Conservation (phyloP, 2,329 filamentous ascomycete genomes). For the Aspergillus neoniger region DNA sequence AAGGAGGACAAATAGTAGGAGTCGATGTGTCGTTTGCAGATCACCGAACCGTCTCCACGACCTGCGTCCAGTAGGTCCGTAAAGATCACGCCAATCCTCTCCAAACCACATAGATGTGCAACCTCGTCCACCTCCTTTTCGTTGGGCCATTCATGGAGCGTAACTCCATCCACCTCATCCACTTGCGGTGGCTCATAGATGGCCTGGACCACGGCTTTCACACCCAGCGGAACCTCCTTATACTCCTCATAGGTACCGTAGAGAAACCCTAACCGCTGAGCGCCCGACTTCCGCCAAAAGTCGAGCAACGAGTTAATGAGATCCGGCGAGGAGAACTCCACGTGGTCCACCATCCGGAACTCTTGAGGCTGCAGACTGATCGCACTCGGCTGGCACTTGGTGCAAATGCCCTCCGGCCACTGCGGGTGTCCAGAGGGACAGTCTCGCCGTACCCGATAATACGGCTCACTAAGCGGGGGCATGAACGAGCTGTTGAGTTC, state of each 20-base stretch:
- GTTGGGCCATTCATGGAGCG: slow-evolving; percentile 79
- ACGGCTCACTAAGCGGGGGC: slow-evolving; percentile 89
- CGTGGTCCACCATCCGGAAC: slow-evolving; percentile 97
- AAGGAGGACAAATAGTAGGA: slow-evolving; percentile 93
- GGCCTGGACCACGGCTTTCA: slow-evolving; percentile 94
- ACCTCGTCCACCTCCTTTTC: slow-evolving; percentile 79
- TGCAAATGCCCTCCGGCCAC: slow-evolving; percentile 96
- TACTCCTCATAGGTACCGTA: slow-evolving; percentile 93
- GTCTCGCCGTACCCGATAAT: slow-evolving; percentile 81
- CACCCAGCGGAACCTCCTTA: slow-evolving; percentile 84
- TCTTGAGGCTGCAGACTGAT: slow-evolving; percentile 92
- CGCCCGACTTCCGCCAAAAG: slow-evolving; percentile 83
- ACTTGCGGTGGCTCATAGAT: slow-evolving; percentile 96
- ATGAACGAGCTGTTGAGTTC: slow-evolving; percentile 94
- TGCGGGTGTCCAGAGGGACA: slow-evolving; percentile 91
- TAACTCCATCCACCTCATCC: slow-evolving; percentile 84
- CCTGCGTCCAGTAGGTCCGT: slow-evolving; percentile 87
- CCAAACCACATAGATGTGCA: slow-evolving; percentile 78
- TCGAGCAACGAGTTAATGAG: slow-evolving; percentile 89
- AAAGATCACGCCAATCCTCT: slow-evolving; percentile 90
- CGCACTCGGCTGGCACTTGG: slow-evolving; percentile 95
- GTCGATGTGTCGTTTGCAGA: slow-evolving; percentile 94
- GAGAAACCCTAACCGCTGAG: slow-evolving; percentile 82
- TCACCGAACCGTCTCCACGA: slow-evolving; percentile 76
- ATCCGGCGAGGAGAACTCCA: slow-evolving; percentile 84